phyloP scores from a whole-genome alignment of 305 asterid genomes.

The Withania somnifera region DNA sequence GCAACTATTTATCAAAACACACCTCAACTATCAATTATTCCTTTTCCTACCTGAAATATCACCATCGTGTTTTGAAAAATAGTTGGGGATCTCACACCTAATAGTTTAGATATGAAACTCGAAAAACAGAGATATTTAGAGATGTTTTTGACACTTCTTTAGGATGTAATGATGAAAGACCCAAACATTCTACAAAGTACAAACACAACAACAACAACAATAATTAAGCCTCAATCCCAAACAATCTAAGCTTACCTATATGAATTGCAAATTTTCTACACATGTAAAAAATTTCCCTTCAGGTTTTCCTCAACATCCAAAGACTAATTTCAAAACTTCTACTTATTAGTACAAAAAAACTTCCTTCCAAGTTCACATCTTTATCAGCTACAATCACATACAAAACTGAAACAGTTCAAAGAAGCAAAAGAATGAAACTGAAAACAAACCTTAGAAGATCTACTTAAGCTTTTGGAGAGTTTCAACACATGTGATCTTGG shows the following conservation, averaged over 20 bases:
- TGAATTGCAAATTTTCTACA: not conserved
- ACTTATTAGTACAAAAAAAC: no score
- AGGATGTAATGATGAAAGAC: not conserved
- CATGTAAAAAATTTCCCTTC: not conserved
- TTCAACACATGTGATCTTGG: slow-evolving; percentile 44
- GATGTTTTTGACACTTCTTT: no score
- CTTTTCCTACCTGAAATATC: no score
- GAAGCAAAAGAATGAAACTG: no score
- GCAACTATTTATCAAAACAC: no score
- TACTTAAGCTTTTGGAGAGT: slow-evolving; percentile 71
- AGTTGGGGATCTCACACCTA: no score
- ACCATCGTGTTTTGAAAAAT: no score
- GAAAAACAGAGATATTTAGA: no score
- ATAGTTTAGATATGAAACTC: no score
- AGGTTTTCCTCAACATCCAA: not conserved
- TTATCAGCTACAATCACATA: not conserved
- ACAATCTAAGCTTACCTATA: not conserved
- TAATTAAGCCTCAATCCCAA: not conserved
- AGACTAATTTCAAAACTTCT: not conserved
- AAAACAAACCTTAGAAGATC: slow-evolving; percentile 77
- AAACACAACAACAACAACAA: not conserved
- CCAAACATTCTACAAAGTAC: not conserved
- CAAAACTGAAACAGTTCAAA: not conserved
- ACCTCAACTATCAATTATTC: no score
- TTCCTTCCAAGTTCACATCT: not conserved